phyloP scores from a whole-genome alignment of 129 eudicot species.

The Dittrichia graveolens region DNA sequence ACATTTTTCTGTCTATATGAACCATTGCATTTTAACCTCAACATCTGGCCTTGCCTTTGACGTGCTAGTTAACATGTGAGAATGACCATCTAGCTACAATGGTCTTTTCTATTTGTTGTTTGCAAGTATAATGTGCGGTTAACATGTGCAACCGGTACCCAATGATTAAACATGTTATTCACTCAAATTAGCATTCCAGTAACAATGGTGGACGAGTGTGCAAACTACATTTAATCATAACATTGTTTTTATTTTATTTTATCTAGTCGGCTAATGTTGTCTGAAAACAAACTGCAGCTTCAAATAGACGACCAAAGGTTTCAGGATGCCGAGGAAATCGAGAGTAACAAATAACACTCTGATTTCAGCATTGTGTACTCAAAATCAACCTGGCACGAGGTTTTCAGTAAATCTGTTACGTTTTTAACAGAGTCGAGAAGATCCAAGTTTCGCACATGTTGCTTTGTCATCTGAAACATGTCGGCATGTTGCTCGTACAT shows the following conservation, averaged over 20 bases:
- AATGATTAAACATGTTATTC: not conserved
- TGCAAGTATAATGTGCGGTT: not conserved
- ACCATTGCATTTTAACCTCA: not conserved
- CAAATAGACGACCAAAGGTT: slow-evolving; percentile 73
- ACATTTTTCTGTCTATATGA: not conserved
- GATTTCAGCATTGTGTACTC: not conserved
- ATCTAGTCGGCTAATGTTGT: slow-evolving; percentile 3
- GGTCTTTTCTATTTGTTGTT: not conserved
- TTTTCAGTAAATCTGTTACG: not conserved
- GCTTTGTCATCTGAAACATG: slow-evolving; percentile 4
- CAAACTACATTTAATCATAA: not conserved
- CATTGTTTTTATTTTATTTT: not conserved
- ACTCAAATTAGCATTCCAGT: not conserved
- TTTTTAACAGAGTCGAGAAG: not conserved
- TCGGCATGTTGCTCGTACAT: slow-evolving; percentile 10
- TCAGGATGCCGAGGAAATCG: slow-evolving; percentile 89
- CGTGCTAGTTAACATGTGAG: not conserved
- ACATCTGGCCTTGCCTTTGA: not conserved
- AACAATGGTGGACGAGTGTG: no score
- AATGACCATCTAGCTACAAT: not conserved
- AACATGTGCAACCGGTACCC: not conserved
- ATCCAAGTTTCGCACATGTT: not conserved
- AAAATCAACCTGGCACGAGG: not conserved
- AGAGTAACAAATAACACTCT: slow-evolving; percentile 41
- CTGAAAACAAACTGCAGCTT: slow-evolving; percentile 49